Evolutionary conservation across 768 basidiomycete species (phyloP).

Genomic region (Podaxis rugospora): DNA sequence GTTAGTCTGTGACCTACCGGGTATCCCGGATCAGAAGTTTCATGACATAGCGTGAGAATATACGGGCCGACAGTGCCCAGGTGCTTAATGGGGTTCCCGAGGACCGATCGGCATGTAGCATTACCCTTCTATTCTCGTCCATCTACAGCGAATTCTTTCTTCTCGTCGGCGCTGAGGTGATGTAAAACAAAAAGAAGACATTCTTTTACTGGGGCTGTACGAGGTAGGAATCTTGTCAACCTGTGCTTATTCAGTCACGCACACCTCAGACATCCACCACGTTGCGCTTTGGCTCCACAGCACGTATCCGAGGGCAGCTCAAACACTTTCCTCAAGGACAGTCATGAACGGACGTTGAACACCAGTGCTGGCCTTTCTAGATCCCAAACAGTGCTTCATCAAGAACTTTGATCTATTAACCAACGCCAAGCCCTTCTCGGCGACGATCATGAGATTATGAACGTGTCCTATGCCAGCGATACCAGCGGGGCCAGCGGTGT

Average conservation of each 20-base stretch:
- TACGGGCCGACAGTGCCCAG: no score
- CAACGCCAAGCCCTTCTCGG: background rate
- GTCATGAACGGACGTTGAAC: background rate
- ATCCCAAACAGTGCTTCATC: background rate
- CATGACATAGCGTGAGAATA: no score
- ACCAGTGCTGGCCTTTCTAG: background rate
- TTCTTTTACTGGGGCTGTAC: background rate
- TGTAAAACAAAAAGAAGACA: background rate
- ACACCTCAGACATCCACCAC: background rate
- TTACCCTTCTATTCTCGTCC: no score
- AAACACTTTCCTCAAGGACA: constrained; percentile 2
- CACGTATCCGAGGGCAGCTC: background rate
- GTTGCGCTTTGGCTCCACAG: background rate
- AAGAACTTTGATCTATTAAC: background rate
- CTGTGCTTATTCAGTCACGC: background rate
- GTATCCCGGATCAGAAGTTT: no score
- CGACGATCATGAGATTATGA: background rate
- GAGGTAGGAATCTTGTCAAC: background rate
- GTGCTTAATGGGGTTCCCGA: no score
- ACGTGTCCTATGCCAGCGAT: background rate
- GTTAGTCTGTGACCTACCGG: no score
- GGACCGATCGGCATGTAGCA: no score
- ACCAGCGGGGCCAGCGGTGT: background rate
- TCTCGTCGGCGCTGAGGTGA: background rate
- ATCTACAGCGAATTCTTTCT: background rate